A percentile compares a stretch with the other conserved stretches of the same genome.
These are phyloP conservation scores for Aschersonia sp. DNA, from an alignment of 2,329 filamentous ascomycete species.

Conservation along the genomic window DNA sequence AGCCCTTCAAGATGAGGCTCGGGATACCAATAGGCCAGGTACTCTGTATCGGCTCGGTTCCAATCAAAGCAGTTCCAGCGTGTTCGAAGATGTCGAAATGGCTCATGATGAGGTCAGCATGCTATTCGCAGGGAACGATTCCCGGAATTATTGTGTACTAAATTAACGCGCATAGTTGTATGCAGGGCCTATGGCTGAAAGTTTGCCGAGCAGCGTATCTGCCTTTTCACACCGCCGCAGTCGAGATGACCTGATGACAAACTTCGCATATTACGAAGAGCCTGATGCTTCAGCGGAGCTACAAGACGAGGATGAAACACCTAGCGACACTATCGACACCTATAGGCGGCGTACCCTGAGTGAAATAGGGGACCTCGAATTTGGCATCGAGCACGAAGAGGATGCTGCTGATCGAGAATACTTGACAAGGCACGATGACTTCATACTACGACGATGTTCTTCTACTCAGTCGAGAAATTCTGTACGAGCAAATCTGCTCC, in stretches of 20 bases:
- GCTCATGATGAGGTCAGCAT: slow-evolving; percentile 65
- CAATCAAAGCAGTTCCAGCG: slow-evolving; percentile 61
- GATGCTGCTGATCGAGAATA: slow-evolving; percentile 26
- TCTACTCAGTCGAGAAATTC: slow-evolving; percentile 44
- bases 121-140: neutral
- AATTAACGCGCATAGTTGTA: slow-evolving; percentile 43
- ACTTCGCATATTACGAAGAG: slow-evolving; percentile 79
- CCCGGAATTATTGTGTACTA: neutral
- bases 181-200: slow-evolving; percentile 86
- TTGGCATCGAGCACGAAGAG: slow-evolving; percentile 24
- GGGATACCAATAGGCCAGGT: slow-evolving; percentile 1
- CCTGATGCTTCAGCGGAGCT: slow-evolving; percentile 16
- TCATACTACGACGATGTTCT: slow-evolving; percentile 43
- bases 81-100: slow-evolving; percentile 97
- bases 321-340: slow-evolving; percentile 9
- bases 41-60: slow-evolving; percentile 46
- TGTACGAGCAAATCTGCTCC: slow-evolving; percentile 50
- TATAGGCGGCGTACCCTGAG: slow-evolving; percentile 16
- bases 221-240: slow-evolving; percentile 75
- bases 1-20: neutral
- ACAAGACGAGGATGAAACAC: slow-evolving; percentile 16
- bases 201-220: slow-evolving; percentile 86
- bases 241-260: slow-evolving; percentile 71
- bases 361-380: slow-evolving; percentile 25
- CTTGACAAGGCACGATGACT: slow-evolving; percentile 26